phyloP scores from a whole-genome alignment of 768 basidiomycete species.

The Hysterangium stoloniferum region DNA sequence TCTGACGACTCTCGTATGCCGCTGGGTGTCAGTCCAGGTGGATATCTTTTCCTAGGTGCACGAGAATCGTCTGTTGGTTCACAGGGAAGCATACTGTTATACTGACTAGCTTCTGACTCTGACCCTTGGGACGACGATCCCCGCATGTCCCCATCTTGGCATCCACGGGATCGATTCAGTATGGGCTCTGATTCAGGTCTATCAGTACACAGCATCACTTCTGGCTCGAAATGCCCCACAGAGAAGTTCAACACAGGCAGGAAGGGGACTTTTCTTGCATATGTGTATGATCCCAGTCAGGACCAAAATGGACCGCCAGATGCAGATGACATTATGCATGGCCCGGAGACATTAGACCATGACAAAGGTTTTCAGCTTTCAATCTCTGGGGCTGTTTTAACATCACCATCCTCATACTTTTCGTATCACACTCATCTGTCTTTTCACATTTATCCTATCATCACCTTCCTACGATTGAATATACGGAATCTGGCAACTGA shows the following conservation, averaged over 20 bases:
- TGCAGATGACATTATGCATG: slow-evolving; percentile 72
- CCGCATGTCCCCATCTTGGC: slow-evolving; percentile 24
- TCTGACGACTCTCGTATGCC: neutral
- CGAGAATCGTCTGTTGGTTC: slow-evolving; percentile 12
- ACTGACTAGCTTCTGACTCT: slow-evolving; percentile 43
- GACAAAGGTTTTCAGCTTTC: slow-evolving; percentile 24
- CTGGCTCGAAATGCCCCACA: slow-evolving; percentile 60
- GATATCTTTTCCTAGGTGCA: slow-evolving; percentile 1
- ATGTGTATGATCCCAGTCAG: slow-evolving; percentile 59
- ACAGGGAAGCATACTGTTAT: slow-evolving; percentile 59
- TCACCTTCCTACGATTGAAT: slow-evolving; percentile 32
- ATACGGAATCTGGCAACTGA: slow-evolving; percentile 38
- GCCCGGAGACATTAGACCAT: slow-evolving; percentile 34
- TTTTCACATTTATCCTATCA: slow-evolving; percentile 82
- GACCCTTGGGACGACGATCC: slow-evolving; percentile 25
- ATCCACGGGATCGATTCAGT: slow-evolving; percentile 28
- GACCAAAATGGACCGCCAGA: slow-evolving; percentile 49
- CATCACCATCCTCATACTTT: slow-evolving; percentile 58
- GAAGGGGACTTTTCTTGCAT: slow-evolving; percentile 44
- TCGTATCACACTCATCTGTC: slow-evolving; percentile 47
- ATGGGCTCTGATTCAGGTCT: slow-evolving; percentile 46
- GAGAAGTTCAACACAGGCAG: slow-evolving; percentile 8
- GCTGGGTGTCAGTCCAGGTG: neutral
- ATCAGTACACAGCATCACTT: slow-evolving; percentile 39
- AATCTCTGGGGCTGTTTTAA: slow-evolving; percentile 54